phyloP scores from a whole-genome alignment of 1,284 basidiomycete species.

The Trichosporon ovoides region DNA sequence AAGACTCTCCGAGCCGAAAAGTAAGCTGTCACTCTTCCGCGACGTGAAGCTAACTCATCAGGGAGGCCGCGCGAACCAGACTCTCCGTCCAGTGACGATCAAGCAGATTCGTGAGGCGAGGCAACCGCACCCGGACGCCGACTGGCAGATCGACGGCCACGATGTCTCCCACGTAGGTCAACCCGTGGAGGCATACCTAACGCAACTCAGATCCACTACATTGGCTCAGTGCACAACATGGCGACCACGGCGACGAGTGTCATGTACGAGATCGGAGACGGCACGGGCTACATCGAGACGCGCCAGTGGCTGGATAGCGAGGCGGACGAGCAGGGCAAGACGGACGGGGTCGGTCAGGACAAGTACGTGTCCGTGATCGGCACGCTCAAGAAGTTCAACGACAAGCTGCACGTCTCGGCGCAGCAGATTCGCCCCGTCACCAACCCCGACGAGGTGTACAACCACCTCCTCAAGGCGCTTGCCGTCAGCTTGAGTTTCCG shows the following conservation, averaged over 20 bases:
- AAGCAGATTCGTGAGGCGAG: constrained; percentile 70
- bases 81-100: constrained; percentile 79
- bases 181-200: neutral
- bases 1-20: constrained; percentile 39
- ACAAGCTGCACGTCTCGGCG: constrained; percentile 75
- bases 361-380: constrained; percentile 82
- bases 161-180: constrained; percentile 57
- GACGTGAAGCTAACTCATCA: constrained; percentile 12
- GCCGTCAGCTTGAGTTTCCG: constrained; percentile 52
- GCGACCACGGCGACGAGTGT: constrained; percentile 73
- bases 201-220: constrained; percentile 54
- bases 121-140: constrained; percentile 80
- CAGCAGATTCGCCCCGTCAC: constrained; percentile 63
- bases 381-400: constrained; percentile 78
- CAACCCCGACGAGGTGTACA: constrained; percentile 76
- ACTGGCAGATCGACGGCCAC: constrained; percentile 74
- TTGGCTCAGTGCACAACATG: constrained; percentile 72
- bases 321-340: constrained; percentile 55
- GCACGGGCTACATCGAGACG: constrained; percentile 80
- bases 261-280: constrained; percentile 78
- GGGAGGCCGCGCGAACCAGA: constrained; percentile 52
- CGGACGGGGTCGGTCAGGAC: constrained; percentile 55
- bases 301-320: constrained; percentile 79
- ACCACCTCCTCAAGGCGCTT: constrained; percentile 64
- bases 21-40: neutral